Conservation (phyloP, 805 yeast genomes). For the Lachancea cidri region DNA sequence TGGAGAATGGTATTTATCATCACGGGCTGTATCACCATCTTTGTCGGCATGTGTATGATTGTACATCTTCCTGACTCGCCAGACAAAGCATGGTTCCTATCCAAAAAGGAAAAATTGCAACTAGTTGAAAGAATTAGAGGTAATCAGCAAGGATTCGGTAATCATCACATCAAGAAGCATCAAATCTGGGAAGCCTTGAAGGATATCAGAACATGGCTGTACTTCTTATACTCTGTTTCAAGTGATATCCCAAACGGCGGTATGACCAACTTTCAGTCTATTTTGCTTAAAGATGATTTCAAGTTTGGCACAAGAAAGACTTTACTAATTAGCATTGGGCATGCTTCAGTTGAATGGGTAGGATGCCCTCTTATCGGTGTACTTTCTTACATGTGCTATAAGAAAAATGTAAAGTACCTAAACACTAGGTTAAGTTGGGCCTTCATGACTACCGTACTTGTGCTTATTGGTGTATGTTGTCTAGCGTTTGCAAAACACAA, state of each 20-base stretch:
- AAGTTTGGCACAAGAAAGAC: constrained; percentile 35
- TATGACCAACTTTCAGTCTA: constrained; percentile 39
- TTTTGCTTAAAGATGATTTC: constrained; percentile 37
- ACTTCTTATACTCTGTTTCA: constrained; percentile 35
- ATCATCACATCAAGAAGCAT: constrained; percentile 43
- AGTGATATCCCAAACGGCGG: constrained; percentile 48
- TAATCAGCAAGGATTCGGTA: constrained; percentile 52
- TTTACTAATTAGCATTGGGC: constrained; percentile 38
- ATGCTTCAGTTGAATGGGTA: constrained; percentile 38
- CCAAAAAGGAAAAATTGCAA: constrained; percentile 39
- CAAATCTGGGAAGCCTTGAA: constrained; percentile 45
- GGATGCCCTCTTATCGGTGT: constrained; percentile 28
- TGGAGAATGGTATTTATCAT: constrained; percentile 57
- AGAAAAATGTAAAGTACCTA: constrained; percentile 12
- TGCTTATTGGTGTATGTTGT: constrained; percentile 33
- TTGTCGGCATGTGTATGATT: constrained; percentile 40
- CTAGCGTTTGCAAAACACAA: constrained; percentile 36
- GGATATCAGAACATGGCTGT: constrained; percentile 45
- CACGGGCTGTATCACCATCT: constrained; percentile 50
- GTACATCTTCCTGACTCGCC: constrained; percentile 52
- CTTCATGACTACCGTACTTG: constrained; percentile 27
- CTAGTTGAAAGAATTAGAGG: constrained; percentile 44
- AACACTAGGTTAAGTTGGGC: constrained; percentile 29
- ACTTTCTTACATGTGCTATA: constrained; percentile 17
- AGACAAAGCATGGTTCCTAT: constrained; percentile 39